Base-by-base conservation (phyloP, 2,329 filamentous ascomycete genomes). In the Colletotrichum liaoningense region DNA sequence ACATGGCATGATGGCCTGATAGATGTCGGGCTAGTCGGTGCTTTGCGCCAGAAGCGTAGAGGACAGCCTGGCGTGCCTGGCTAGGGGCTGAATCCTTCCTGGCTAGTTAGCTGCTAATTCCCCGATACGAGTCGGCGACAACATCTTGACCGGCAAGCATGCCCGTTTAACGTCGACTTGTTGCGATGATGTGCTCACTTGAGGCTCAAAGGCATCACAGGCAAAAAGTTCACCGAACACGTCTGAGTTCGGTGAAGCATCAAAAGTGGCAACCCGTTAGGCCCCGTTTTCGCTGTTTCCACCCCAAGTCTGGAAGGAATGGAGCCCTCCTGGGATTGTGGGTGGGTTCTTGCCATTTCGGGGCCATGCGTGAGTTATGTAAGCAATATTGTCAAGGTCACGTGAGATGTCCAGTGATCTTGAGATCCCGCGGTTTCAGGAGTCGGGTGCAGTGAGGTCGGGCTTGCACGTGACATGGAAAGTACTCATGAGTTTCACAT, bases 321-420 rank as follows among this genome's bases (percentile, higher is more conserved):
- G 19, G 42, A 49, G 42, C n/a, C 16, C 19, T 19, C 38, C 14
- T 5, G 38, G 38, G 19, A 33, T 35, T 12, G 19, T 22, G 42
- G 16, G 8, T 19, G 42, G 19, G 19, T 49, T 22, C 42, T 8
- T 42, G 38, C 38, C 38, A 42, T 42, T 19, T 19, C 38, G 14
- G 16, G 2, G 14, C 14, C 35, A 14, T 0, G 19, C 9, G 35
- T n/a, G 7, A 8, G 8, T 49, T 49, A 49, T 22, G 42, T 49
- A 49, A 49, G 42, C 42, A 22, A 1, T 5, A 2, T 2, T 2
- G 2, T 9, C 3, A 0, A 1, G 0, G n/a, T 55, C 22, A 55
- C 22, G 52, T 55, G 52, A 1, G 0, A 5, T 0, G 5, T 49
- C 42, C 8, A 11, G 42, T 49, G 42, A 49, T 49, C 8, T 22